These are phyloP conservation scores for Aspergillus costaricaensis DNA, from an alignment of 2,329 filamentous ascomycete species.

Conservation along the genomic window DNA sequence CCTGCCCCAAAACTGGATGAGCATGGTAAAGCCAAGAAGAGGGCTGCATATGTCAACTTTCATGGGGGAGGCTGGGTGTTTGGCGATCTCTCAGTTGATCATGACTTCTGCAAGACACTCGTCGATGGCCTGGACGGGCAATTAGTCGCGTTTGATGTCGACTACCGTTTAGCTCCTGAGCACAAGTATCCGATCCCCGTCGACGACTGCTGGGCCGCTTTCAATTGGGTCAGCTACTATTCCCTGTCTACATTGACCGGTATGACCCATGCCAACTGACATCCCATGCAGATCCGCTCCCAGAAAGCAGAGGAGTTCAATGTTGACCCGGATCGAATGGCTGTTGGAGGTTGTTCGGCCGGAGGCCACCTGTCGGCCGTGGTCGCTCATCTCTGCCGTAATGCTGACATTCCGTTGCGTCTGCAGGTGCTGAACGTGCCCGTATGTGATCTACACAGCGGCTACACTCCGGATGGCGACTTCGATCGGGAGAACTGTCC, in stretches of 20 bases:
- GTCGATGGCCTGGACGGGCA: conserved; percentile 41
- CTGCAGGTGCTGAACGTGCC: conserved; percentile 43
- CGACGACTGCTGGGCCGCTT: conserved; percentile 44
- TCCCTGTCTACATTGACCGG: neutral
- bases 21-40: conserved; percentile 30
- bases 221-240: conserved; percentile 38
- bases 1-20: conserved; percentile 29
- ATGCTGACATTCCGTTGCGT: conserved; percentile 37
- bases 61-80: conserved; percentile 49
- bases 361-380: conserved; percentile 45
- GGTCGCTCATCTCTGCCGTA: conserved; percentile 41
- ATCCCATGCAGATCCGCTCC: conserved; percentile 30
- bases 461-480: conserved; percentile 38
- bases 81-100: conserved; percentile 40
- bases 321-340: conserved; percentile 36
- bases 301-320: conserved; percentile 37
- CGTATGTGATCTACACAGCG: conserved; percentile 38
- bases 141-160: conserved; percentile 47
- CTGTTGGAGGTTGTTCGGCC: conserved; percentile 44
- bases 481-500: conserved; percentile 40
- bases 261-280: conserved; percentile 9
- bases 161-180: conserved; percentile 47
- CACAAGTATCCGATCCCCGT: conserved; percentile 40
- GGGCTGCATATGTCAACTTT: conserved; percentile 46
- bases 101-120: conserved; percentile 46